A percentile compares a stretch with the other conserved stretches of the same genome.
phyloP scores from a whole-genome alignment of 2,329 filamentous ascomycete genomes.

The Fusarium sp. region DNA sequence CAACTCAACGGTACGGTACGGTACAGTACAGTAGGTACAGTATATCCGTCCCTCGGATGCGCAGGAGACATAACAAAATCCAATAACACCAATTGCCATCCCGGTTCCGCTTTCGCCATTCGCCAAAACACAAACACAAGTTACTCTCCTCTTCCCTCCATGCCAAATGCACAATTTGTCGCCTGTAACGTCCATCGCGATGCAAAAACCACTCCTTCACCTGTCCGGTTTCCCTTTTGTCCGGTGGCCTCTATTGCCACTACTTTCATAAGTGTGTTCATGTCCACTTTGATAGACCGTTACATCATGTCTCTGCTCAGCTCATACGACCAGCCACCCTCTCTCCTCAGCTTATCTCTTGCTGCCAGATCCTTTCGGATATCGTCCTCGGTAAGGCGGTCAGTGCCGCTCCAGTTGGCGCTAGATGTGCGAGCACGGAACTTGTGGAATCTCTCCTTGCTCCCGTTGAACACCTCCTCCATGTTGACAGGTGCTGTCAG shows the following conservation, averaged over 20 bases:
- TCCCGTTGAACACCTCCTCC: slow-evolving; percentile 95
- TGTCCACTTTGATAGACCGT: slow-evolving; percentile 26
- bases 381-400: slow-evolving; percentile 88
- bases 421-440: slow-evolving; percentile 93
- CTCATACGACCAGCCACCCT: slow-evolving; percentile 87
- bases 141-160: slow-evolving; percentile 19
- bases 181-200: slow-evolving; percentile 29
- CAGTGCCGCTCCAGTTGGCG: slow-evolving; percentile 90
- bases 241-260: slow-evolving; percentile 21
- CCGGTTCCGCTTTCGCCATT: slow-evolving; percentile 34
- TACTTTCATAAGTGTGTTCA: slow-evolving; percentile 26
- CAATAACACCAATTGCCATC: neutral
- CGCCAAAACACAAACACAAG: slow-evolving; percentile 32
- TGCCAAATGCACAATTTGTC: slow-evolving; percentile 39
- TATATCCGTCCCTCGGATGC: slow-evolving; percentile 9
- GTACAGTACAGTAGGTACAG: neutral
- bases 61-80: neutral
- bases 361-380: slow-evolving; percentile 83
- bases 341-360: slow-evolving; percentile 81
- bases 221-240: slow-evolving; percentile 14
- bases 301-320: slow-evolving; percentile 62
- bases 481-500: slow-evolving; percentile 89
- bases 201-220: slow-evolving; percentile 26
- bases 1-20: slow-evolving; percentile 10
- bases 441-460: slow-evolving; percentile 85